A percentile compares a stretch with the other conserved stretches of the same genome.
Evolutionary conservation across 139 green algal species (phyloP).

Genomic region (Trebouxia sp.): DNA sequence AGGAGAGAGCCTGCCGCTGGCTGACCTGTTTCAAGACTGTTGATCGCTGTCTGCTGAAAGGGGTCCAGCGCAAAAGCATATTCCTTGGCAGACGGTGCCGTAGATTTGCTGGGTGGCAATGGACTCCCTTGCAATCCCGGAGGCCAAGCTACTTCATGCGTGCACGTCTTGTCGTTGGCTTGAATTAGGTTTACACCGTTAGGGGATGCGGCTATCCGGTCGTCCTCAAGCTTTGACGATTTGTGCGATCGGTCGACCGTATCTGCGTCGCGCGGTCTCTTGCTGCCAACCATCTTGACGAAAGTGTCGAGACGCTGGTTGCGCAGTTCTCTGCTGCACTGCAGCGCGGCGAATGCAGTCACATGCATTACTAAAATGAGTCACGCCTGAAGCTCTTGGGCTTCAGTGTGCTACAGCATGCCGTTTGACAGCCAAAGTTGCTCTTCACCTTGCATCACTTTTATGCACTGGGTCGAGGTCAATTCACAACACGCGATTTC

Average conservation of each 20-base stretch:
- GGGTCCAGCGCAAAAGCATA: constrained; percentile 78
- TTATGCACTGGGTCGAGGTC: too few relatives aligned
- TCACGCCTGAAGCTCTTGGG: too few relatives aligned
- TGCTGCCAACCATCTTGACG: background rate
- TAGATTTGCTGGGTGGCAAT: constrained; percentile 45
- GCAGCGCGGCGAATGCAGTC: background rate
- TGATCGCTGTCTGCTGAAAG: constrained; percentile 79
- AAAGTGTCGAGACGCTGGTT: background rate
- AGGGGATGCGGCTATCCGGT: background rate
- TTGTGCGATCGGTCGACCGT: background rate
- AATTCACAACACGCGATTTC: too few relatives aligned
- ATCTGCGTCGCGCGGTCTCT: background rate
- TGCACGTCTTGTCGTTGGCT: constrained; percentile 75
- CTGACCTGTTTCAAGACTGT: constrained; percentile 64
- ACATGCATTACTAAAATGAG: background rate
- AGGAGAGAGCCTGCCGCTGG: background rate
- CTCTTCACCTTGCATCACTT: too few relatives aligned
- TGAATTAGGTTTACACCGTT: constrained; percentile 43
- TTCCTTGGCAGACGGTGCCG: constrained; percentile 42
- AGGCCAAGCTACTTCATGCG: constrained; percentile 83
- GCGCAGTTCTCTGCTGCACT: background rate
- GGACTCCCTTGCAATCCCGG: background rate
- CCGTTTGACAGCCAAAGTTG: too few relatives aligned
- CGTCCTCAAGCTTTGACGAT: background rate
- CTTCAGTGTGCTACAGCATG: too few relatives aligned